A percentile compares a stretch with the other conserved stretches of the same genome.
These are phyloP conservation scores for Neofusicoccum kwambonambiense DNA, from an alignment of 2,329 filamentous ascomycete species.

Conservation along the genomic window DNA sequence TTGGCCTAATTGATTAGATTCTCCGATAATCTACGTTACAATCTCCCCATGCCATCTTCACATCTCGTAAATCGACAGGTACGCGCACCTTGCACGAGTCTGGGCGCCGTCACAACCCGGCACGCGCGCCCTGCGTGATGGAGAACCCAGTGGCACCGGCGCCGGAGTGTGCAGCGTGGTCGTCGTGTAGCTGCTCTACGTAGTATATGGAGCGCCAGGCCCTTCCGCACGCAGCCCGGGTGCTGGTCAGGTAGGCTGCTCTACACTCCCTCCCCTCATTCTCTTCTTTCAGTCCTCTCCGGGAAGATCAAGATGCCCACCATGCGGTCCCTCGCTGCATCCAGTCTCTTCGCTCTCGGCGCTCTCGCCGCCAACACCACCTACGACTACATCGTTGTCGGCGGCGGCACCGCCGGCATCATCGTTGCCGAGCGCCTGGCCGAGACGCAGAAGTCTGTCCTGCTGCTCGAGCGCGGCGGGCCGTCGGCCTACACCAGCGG, in stretches of 20 bases:
- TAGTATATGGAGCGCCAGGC: neutral
- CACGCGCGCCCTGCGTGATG: neutral
- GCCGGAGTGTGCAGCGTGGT: neutral
- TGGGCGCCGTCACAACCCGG: neutral
- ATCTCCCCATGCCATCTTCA: neutral
- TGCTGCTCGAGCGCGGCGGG: constrained; percentile 54
- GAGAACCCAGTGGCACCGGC: neutral
- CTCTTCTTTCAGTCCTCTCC: neutral
- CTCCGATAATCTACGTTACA: neutral
- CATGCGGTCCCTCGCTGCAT: neutral
- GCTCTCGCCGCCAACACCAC: constrained; percentile 40
- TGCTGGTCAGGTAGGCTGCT: neutral
- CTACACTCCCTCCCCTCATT: neutral
- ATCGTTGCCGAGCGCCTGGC: constrained; percentile 62
- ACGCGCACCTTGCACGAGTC: neutral
- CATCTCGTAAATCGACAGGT: neutral
- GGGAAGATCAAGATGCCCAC: neutral
- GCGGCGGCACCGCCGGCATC: constrained; percentile 61
- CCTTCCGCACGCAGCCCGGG: neutral
- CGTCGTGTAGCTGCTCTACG: neutral
- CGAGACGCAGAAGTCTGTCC: constrained; percentile 62
- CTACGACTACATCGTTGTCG: constrained; percentile 65
- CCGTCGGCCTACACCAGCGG: constrained; percentile 45
- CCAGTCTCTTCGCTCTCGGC: neutral
- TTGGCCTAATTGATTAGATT: constrained; percentile 3